phyloP scores from a whole-genome alignment of 2,329 filamentous ascomycete genomes.

The Pezizomycotina sp. region DNA sequence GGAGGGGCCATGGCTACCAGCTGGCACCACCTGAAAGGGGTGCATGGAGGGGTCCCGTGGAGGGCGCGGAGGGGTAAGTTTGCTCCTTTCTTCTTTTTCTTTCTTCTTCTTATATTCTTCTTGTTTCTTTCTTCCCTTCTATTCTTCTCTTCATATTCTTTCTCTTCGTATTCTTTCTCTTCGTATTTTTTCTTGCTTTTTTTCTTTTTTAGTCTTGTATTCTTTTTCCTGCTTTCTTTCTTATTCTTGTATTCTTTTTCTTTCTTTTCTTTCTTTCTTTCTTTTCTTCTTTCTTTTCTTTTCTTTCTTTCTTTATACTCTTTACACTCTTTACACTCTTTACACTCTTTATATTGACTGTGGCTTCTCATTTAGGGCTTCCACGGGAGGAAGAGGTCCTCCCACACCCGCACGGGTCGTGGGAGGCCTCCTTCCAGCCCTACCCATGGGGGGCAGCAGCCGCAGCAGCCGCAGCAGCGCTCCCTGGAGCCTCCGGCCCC shows the following conservation, averaged over 20 bases:
- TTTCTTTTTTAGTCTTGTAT: background rate
- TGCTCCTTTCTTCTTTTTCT: too few species aligned
- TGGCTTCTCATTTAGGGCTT: conserved; percentile 1
- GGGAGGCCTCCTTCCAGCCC: too few species aligned
- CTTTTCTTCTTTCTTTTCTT: background rate
- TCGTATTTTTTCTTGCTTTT: background rate
- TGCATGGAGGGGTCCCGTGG: background rate
- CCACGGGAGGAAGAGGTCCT: background rate
- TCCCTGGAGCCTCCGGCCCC: too few species aligned
- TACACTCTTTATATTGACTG: too few species aligned
- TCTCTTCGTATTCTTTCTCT: background rate
- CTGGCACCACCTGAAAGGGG: background rate
- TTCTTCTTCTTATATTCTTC: too few species aligned
- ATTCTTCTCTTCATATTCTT: background rate
- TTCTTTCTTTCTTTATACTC: conserved; percentile 1
- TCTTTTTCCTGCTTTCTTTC: background rate
- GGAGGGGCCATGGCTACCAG: conserved; percentile 10
- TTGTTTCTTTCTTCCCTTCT: background rate
- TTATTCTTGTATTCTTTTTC: background rate
- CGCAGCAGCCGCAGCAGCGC: too few species aligned
- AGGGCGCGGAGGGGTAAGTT: conserved; percentile 9
- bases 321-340: background rate
- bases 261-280: background rate
- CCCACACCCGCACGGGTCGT: too few species aligned
- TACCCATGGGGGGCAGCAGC: too few species aligned